Conservation (phyloP, 2,329 filamentous ascomycete genomes). For the Aspergillus terreus region DNA sequence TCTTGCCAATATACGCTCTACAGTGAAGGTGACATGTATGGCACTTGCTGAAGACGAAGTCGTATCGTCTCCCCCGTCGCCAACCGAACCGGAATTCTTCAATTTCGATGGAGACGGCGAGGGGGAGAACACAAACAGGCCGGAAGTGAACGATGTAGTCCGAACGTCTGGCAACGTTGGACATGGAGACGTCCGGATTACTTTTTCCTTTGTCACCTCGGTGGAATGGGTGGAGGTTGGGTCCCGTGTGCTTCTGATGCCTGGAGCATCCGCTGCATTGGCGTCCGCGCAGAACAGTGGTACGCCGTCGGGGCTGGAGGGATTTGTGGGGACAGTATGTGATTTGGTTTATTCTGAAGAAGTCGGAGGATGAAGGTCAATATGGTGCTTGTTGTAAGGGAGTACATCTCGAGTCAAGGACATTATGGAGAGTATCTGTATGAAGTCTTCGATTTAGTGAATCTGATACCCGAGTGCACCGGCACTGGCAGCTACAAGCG, state of each 20-base stretch:
- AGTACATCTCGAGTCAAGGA: not conserved
- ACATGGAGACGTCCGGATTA: constrained; percentile 41
- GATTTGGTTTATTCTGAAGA: constrained; percentile 46
- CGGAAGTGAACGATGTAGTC: constrained; percentile 28
- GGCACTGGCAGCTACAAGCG: too few species aligned
- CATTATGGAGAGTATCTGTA: too few species aligned
- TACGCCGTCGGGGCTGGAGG: constrained; percentile 53
- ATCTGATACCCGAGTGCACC: too few species aligned
- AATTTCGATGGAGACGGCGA: constrained; percentile 38
- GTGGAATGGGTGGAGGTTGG: constrained; percentile 56
- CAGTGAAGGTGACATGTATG: constrained; percentile 67
- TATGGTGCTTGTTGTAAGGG: not conserved
- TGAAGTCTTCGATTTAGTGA: too few species aligned
- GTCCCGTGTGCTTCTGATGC: constrained; percentile 58
- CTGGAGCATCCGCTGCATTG: constrained; percentile 49
- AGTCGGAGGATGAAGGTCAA: constrained; percentile 1
- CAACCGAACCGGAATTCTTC: constrained; percentile 41
- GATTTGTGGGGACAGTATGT: constrained; percentile 53
- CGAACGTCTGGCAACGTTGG: constrained; percentile 16
- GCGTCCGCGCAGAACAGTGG: constrained; percentile 46
- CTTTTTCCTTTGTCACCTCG: constrained; percentile 55
- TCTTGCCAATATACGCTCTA: constrained; percentile 78
- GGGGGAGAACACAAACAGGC: constrained; percentile 8
- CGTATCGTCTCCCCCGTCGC: constrained; percentile 24
- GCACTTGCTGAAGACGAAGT: constrained; percentile 31